Base-by-base conservation (phyloP, 2,329 filamentous ascomycete genomes). In the Chrysosporium queenslandicum region DNA sequence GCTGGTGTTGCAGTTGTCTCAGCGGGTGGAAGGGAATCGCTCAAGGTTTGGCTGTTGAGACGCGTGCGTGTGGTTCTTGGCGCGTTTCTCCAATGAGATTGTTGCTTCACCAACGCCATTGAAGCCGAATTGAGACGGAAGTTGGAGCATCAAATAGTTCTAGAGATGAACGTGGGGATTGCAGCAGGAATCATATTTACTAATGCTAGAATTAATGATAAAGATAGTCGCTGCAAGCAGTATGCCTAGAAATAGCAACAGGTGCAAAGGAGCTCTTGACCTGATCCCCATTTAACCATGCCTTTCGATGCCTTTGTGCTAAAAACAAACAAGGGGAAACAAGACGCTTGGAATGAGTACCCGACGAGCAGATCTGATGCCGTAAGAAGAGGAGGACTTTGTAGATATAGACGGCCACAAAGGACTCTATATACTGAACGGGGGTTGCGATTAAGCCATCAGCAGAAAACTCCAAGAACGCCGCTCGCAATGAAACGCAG, bases 221-320 rank as follows among this genome's bases (percentile, higher is more conserved):
- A n/a, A 30, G 7, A 30, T 14, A 30, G 14, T 3, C 2, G 32
- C 7, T 18, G 14, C 25, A 11, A 11, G 27, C n/a, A 14, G 11
- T 45, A 7, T 25, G 12, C 21, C 42, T 11, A 12, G 7, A 30
- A 45, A 30, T 32, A 43, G 36, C 9, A 9, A 39, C n/a, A 18
- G n/a, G n/a, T n/a, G n/a, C n/a, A n/a, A n/a, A n/a, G n/a, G n/a
- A n/a, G n/a, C n/a, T n/a, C n/a, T n/a, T n/a, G n/a, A n/a, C n/a
- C n/a, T 45, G 23, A 42, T 25, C 41, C 41, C 25, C 18, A n/a
- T n/a, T 20, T 45, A 45, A 45, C 42, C n/a, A 45, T 45, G 42
- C 42, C n/a, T 18, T 18, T 16, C 36, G 4, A 39, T 39, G 27
- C 42, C 27, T 45, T 16, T 45, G 42, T 45, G 42, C 42, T 32